Conservation (phyloP, 2,329 filamentous ascomycete species). For the Endocalyx cinctus region DNA sequence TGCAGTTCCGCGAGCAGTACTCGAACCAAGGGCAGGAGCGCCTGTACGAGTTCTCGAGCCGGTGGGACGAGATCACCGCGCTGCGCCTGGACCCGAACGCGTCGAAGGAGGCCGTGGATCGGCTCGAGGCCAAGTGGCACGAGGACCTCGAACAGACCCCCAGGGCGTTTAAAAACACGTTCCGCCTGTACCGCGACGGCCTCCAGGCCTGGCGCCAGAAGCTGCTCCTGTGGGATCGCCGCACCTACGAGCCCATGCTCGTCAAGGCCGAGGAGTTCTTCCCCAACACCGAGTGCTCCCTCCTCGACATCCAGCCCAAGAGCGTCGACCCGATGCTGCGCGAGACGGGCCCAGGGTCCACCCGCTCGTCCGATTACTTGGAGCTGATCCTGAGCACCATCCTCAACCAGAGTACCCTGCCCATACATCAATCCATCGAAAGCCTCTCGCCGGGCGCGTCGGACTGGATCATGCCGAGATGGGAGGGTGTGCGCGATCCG, state of each 20-base stretch:
- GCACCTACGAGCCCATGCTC: conserved; percentile 65
- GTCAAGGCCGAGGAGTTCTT: conserved; percentile 59
- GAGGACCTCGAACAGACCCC: conserved; percentile 21
- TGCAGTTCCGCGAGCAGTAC: conserved; percentile 7
- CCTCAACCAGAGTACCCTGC: conserved; percentile 25
- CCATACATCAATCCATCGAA: conserved; percentile 42
- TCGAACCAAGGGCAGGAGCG: background rate
- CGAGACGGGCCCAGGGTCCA: conserved; percentile 35
- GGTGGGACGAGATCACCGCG: conserved; percentile 8
- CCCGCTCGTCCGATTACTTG: conserved; percentile 44
- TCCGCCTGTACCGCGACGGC: conserved; percentile 46
- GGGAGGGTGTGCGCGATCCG: conserved; percentile 45
- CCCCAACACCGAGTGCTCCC: conserved; percentile 51
- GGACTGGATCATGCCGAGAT: conserved; percentile 45
- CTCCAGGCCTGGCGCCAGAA: conserved; percentile 44
- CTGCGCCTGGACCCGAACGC: conserved; percentile 9
- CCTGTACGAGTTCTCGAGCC: too few relatives aligned
- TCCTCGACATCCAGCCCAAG: conserved; percentile 66
- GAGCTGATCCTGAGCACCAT: conserved; percentile 47
- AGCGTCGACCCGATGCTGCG: conserved; percentile 44
- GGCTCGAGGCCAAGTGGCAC: conserved; percentile 30
- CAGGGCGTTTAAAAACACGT: conserved; percentile 25
- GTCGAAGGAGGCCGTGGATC: conserved; percentile 20
- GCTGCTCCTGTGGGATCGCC: conserved; percentile 63
- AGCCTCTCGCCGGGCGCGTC: conserved; percentile 55